phyloP scores from a whole-genome alignment of 768 basidiomycete genomes.

The Baorangia bicolor region DNA sequence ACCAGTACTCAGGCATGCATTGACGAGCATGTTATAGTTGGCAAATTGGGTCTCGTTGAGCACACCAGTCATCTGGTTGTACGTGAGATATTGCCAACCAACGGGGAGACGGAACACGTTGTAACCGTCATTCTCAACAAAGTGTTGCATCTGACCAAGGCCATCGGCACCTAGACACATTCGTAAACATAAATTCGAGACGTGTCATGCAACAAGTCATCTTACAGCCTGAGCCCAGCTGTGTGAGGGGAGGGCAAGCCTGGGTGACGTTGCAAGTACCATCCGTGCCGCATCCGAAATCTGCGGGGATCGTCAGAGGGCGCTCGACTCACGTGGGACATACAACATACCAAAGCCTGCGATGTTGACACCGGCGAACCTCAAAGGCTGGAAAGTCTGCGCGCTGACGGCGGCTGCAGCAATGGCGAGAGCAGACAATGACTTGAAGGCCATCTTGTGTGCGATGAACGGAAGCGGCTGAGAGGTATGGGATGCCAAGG shows the following conservation, averaged over 20 bases:
- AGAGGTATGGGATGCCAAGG: not conserved
- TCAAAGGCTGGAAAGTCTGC: slow-evolving; percentile 24
- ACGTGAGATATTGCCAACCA: slow-evolving; percentile 55
- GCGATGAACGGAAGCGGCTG: not conserved
- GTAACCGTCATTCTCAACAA: slow-evolving; percentile 52
- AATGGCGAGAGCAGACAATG: slow-evolving; percentile 13
- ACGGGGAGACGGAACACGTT: slow-evolving; percentile 61
- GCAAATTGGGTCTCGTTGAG: slow-evolving; percentile 45
- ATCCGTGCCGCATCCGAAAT: slow-evolving; percentile 50
- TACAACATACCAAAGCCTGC: slow-evolving; percentile 43
- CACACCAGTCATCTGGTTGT: slow-evolving; percentile 37
- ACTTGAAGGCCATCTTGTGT: slow-evolving; percentile 18
- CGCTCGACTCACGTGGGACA: not conserved
- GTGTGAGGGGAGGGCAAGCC: slow-evolving; percentile 45
- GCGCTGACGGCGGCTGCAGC: slow-evolving; percentile 15
- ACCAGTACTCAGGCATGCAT: slow-evolving; percentile 44
- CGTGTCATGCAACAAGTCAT: not conserved
- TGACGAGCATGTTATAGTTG: slow-evolving; percentile 48
- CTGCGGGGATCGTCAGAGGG: slow-evolving; percentile 6
- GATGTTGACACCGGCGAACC: slow-evolving; percentile 50
- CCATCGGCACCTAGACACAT: slow-evolving; percentile 9
- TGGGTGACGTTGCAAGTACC: slow-evolving; percentile 40
- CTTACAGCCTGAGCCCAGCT: slow-evolving; percentile 45
- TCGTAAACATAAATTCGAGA: not conserved
- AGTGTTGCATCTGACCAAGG: slow-evolving; percentile 60